Base-by-base conservation (phyloP, 441 rosid species). In the Flueggea neowawraea region DNA sequence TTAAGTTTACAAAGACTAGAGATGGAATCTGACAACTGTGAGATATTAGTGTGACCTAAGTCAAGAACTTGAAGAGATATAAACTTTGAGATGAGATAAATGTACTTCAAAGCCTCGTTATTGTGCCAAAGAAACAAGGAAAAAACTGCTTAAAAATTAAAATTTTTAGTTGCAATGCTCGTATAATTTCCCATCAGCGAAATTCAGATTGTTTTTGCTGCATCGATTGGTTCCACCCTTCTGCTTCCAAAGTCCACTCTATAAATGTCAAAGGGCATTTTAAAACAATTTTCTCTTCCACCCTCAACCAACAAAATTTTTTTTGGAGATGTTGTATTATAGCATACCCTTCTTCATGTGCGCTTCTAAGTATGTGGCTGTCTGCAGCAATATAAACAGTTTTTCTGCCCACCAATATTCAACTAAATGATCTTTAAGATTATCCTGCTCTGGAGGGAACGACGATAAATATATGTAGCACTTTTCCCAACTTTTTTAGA, bases 321-420 rank as follows among this genome's bases (percentile, higher is more conserved):
- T 60, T 43, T 9, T 69, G 55, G 5, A 81, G 77, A 16, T 65
- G 55, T 36, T 58, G 36, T 60, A 81, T 71, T 44, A 72, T 72
- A 5, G 60, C 39, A 31, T 69, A 70, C 17, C 86, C 86, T 50
- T 57, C 65, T 16, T 65, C 78, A 41, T 79, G 71, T 41, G 76
- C 79, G 15, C 62, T 61, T 7, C 52, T 62, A 32, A 78, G 77
- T 53, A 62, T 22, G 6, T 41, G 58, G 10, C 47, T 64, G 63
- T 33, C 15, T 32, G 10, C 51, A 60, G 44, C 52, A 7, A 39
- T 10, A 0, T 45, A 32, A 73, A 52, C 14, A 71, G 32, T 66
- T 62, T n/a, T 68, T 76, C 75, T 12, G 79, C 79, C 55, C 60
- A 69, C 83, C 83, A 81, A 15, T 81, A 81, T 51, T 78, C 79